These are phyloP conservation scores for Cucumis cinereus DNA, from an alignment of 306 rosid species.

Conservation along the genomic window DNA sequence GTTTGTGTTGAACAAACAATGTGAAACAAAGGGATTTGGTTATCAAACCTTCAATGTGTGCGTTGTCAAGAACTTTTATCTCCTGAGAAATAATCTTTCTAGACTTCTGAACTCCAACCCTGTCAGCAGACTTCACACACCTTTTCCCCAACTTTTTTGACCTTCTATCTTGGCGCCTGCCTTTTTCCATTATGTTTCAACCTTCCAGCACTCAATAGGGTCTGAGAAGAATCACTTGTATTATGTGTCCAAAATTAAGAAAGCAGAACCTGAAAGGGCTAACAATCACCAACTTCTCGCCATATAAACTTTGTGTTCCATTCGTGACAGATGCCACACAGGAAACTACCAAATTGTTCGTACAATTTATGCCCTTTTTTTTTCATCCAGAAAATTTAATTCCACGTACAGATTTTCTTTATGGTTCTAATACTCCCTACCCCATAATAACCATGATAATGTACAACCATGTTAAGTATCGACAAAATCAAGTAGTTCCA, in stretches of 20 bases:
- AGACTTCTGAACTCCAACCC: not conserved
- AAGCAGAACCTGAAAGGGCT: not conserved
- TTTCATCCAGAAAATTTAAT: not conserved
- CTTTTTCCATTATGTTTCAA: constrained; percentile 6
- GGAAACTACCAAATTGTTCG: not conserved
- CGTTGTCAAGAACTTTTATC: not conserved
- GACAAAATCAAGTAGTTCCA: not conserved
- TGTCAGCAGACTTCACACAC: not conserved
- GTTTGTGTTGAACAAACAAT: not conserved
- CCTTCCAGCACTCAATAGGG: not conserved
- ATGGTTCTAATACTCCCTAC: not conserved
- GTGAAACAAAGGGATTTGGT: not conserved
- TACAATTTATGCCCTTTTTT: not conserved
- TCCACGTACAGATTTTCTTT: not conserved
- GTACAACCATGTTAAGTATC: not conserved
- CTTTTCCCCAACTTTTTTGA: not conserved
- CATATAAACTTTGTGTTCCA: not conserved
- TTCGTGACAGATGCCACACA: not conserved
- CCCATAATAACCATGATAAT: not conserved
- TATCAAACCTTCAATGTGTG: not conserved
- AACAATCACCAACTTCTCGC: not conserved
- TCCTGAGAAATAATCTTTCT: not conserved
- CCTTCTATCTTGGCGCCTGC: not conserved
- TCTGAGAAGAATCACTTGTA: not conserved
- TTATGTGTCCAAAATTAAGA: not conserved